A percentile compares a stretch with the other conserved stretches of the same genome.
These are phyloP conservation scores for Diaporthe eres DNA, from an alignment of 2,329 filamentous ascomycete species.

Conservation along the genomic window DNA sequence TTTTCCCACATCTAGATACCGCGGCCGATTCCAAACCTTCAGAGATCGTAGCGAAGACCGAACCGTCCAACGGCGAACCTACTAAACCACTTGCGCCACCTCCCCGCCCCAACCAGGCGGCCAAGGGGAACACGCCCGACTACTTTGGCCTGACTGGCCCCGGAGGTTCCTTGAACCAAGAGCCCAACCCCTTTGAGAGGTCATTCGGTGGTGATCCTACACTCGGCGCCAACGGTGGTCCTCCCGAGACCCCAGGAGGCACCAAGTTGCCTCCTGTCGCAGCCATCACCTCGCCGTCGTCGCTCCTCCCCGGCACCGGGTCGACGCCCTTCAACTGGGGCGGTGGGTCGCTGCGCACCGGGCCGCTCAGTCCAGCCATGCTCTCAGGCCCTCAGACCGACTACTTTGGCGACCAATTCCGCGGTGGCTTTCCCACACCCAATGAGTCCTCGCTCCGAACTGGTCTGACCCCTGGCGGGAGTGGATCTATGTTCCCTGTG, in stretches of 20 bases:
- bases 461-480: slow-evolving; percentile 92
- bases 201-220: slow-evolving; percentile 79
- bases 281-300: slow-evolving; percentile 89
- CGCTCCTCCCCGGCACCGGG: slow-evolving; percentile 80
- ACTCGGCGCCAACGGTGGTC: slow-evolving; percentile 32
- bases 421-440: slow-evolving; percentile 90
- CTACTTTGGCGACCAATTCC: slow-evolving; percentile 87
- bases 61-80: slow-evolving; percentile 69
- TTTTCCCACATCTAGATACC: slow-evolving; percentile 54
- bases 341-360: slow-evolving; percentile 87
- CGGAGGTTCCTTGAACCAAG: slow-evolving; percentile 72
- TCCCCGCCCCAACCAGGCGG: slow-evolving; percentile 70
- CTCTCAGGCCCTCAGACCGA: slow-evolving; percentile 88
- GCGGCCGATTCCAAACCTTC: slow-evolving; percentile 60
- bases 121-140: slow-evolving; percentile 68
- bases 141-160: slow-evolving; percentile 76
- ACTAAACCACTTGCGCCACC: slow-evolving; percentile 79
- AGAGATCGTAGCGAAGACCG: slow-evolving; percentile 62
- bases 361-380: slow-evolving; percentile 97
- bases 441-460: slow-evolving; percentile 96
- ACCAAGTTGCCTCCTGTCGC: slow-evolving; percentile 91
- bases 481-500: slow-evolving; percentile 95
- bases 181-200: slow-evolving; percentile 97
- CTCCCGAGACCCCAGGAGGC: slow-evolving; percentile 83
- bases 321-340: slow-evolving; percentile 84